Conservation (phyloP, 2,329 filamentous ascomycete genomes). For the Fusarium chaquense region DNA sequence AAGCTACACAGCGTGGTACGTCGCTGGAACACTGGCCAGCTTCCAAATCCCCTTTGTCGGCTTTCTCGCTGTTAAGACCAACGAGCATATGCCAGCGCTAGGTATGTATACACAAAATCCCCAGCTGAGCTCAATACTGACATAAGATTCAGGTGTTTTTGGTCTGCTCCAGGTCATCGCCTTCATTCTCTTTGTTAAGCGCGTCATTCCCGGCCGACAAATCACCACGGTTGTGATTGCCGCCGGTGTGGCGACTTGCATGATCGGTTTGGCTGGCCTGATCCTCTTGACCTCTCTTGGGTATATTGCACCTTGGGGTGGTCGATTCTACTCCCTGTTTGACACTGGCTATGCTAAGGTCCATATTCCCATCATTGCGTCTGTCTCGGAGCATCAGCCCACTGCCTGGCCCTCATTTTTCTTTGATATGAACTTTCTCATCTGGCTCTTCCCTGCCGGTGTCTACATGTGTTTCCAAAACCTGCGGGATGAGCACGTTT, state of each 20-base stretch:
- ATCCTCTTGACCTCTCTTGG: conserved; percentile 89
- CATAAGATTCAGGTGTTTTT: conserved; percentile 77
- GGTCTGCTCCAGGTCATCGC: conserved; percentile 93
- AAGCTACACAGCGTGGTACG: conserved; percentile 98
- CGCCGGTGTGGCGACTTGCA: conserved; percentile 79
- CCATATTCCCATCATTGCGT: conserved; percentile 98
- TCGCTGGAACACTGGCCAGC: conserved; percentile 92
- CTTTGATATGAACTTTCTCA: conserved; percentile 97
- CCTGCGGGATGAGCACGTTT: conserved; percentile 95
- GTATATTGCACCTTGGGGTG: conserved; percentile 96
- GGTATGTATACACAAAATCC: conserved; percentile 62
- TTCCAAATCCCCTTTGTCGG: conserved; percentile 99
- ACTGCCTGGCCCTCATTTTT: conserved; percentile 99
- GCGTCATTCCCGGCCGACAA: conserved; percentile 90
- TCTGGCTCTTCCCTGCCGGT: conserved; percentile 98
- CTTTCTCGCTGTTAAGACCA: conserved; percentile 94
- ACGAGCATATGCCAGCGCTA: conserved; percentile 97
- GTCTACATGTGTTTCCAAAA: conserved; percentile 98
- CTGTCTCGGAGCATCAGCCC: conserved; percentile 99
- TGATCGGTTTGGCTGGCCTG: conserved; percentile 78
- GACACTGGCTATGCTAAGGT: conserved; percentile 99
- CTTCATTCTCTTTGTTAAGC: conserved; percentile 89
- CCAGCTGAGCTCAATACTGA: conserved; percentile 13
- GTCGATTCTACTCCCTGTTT: conserved; percentile 99
- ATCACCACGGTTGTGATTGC: conserved; percentile 90